These are phyloP conservation scores for Citrullus mucosospermus DNA, from an alignment of 306 rosid species.

Conservation along the genomic window DNA sequence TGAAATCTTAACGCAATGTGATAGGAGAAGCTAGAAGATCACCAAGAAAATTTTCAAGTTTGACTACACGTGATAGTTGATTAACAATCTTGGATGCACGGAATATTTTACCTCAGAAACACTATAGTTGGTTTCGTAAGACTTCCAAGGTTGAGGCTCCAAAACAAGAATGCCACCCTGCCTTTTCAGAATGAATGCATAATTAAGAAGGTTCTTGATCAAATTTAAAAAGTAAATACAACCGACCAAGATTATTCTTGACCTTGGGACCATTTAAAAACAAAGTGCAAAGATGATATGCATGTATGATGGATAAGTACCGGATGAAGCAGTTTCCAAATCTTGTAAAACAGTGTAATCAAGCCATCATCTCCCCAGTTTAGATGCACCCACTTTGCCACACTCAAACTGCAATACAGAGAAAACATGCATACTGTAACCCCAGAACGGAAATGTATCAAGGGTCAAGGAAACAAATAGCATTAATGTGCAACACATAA, in stretches of 20 bases:
- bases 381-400: conserved; percentile 90
- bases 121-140: conserved; percentile 33
- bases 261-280: too few relatives aligned
- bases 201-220: conserved; percentile 6
- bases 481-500: not conserved
- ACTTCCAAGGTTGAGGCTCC: conserved; percentile 99
- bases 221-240: not conserved
- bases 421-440: conserved; percentile 8
- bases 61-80: not conserved
- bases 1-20: not conserved
- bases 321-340: conserved; percentile 69
- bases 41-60: not conserved
- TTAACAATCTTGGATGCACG: not conserved
- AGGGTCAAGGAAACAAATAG: not conserved
- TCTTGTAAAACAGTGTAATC: conserved; percentile 57
- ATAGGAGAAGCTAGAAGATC: not conserved
- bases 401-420: conserved; percentile 72
- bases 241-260: not conserved
- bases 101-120: conserved; percentile 35
- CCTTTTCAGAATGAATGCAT: not conserved
- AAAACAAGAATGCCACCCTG: conserved; percentile 87
- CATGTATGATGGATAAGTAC: conserved; percentile 26
- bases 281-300: not conserved
- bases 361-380: conserved; percentile 96
- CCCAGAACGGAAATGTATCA: not conserved